These are phyloP conservation scores for Scytalidium sp. DNA, from an alignment of 2,329 filamentous ascomycete species.

Conservation along the genomic window DNA sequence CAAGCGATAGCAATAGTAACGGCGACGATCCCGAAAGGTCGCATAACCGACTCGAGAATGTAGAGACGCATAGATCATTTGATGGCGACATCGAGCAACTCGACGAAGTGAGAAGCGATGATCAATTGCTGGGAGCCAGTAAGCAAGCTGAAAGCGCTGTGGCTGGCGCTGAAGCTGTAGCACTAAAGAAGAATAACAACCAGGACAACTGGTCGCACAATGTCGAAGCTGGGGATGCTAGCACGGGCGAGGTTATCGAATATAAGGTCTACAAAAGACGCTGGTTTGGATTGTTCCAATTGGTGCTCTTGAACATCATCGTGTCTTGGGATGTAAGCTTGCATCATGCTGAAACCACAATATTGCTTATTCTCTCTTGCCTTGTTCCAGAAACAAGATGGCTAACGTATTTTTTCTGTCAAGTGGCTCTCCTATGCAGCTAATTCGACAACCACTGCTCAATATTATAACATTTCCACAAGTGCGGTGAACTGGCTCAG, in stretches of 20 bases:
- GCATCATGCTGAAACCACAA: neutral
- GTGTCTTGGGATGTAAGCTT: slow-evolving; percentile 90
- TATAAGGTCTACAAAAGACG: slow-evolving; percentile 75
- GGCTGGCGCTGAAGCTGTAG: neutral
- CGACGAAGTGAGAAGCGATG: slow-evolving; percentile 24
- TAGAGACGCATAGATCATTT: neutral
- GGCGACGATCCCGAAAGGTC: slow-evolving; percentile 7
- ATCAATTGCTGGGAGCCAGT: slow-evolving; percentile 20
- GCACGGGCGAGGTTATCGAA: slow-evolving; percentile 5
- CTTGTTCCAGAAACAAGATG: neutral
- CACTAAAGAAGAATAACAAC: neutral
- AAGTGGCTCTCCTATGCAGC: slow-evolving; percentile 93
- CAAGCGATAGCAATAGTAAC: neutral
- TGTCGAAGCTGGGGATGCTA: slow-evolving; percentile 3
- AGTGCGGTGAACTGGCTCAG: slow-evolving; percentile 89
- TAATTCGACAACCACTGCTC: slow-evolving; percentile 68
- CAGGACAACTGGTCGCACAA: neutral
- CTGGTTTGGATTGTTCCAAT: slow-evolving; percentile 82
- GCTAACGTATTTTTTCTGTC: slow-evolving; percentile 5
- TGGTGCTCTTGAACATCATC: slow-evolving; percentile 86
- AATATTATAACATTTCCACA: slow-evolving; percentile 73
- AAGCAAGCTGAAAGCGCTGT: slow-evolving; percentile 12
- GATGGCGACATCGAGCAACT: slow-evolving; percentile 19
- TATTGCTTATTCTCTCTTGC: neutral
- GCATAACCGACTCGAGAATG: slow-evolving; percentile 6